Evolutionary conservation across 1,284 basidiomycete genomes (phyloP).

Genomic region (Laetiporus sulphureus): DNA sequence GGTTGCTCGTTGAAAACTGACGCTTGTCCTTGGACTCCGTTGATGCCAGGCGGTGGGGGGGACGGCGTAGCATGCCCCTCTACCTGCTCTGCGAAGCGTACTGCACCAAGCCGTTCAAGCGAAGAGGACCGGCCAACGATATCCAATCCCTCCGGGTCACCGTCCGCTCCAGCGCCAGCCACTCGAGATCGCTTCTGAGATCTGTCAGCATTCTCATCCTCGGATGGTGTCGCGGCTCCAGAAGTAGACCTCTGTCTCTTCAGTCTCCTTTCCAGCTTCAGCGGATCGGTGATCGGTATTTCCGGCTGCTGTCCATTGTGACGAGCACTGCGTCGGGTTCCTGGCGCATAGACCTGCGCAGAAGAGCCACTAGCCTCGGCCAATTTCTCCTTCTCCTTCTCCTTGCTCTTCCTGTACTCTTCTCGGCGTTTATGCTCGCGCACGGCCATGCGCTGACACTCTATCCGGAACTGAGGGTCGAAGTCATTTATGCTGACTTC

Average conservation of each 20-base stretch:
- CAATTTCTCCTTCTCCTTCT: conserved; percentile 39
- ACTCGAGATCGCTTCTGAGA: conserved; percentile 51
- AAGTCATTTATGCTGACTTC: conserved; percentile 87
- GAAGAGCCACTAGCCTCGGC: conserved; percentile 21
- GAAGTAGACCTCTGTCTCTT: conserved; percentile 68
- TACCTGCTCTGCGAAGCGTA: conserved; percentile 17
- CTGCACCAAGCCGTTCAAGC: conserved; percentile 11
- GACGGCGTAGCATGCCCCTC: too few species aligned
- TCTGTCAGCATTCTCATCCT: conserved; percentile 41
- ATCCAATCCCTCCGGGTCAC: conserved; percentile 40
- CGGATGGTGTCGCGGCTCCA: conserved; percentile 45
- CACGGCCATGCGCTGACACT: conserved; percentile 86
- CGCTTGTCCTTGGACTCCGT: too few species aligned
- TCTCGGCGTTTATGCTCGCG: conserved; percentile 70
- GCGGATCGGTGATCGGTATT: conserved; percentile 61
- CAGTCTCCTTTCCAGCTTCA: conserved; percentile 61
- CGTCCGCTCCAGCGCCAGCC: conserved; percentile 33
- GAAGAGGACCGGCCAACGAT: conserved; percentile 22
- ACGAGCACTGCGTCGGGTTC: conserved; percentile 60
- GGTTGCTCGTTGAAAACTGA: too few species aligned
- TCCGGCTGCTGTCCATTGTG: conserved; percentile 69
- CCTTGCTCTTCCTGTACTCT: conserved; percentile 47
- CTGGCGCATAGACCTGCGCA: conserved; percentile 31
- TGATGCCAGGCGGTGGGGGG: too few species aligned
- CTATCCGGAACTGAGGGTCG: conserved; percentile 74